Base-by-base conservation (phyloP, 306 rosid genomes). In the Aeschynomene evenia region DNA sequence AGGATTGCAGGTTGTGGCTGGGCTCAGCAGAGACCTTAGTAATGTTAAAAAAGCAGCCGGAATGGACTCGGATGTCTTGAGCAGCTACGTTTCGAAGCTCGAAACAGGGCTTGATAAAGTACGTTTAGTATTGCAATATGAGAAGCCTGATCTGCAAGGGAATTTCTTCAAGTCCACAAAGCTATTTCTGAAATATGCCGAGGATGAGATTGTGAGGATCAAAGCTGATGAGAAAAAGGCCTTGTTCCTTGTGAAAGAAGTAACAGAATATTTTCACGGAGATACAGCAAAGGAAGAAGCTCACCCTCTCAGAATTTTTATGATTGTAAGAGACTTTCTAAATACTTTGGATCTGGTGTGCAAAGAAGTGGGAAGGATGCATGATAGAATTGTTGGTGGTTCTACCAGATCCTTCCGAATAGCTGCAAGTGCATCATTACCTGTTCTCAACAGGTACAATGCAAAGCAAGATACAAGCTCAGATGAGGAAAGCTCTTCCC, bases 1-100 rank as follows among this genome's bases (percentile, higher is more conserved):
- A 76, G 99, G 99, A 51, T 73, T 94, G 74, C 90, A 74, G 58
- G 89, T 94, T 67, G 99, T 94, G 82, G 84, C 96, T 54, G 95
- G 97, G 63, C 79, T 94, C 69, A 74, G 99, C 79, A 84, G 90
- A 80, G 99, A 94, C 84, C 97, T 94, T 42, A 42, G 60, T 57
- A 85, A 85, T 48, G 95, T 94, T 2, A 91, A 86, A 77, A 94
- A 94, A 58, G 96, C 97, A 14, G 99, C 99, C 3, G 96, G 93
- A 69, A 94, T 94, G 99, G 99, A 94, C 80, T 91, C 99, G 0
- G 97, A 91, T 73, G 97, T 94, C 75, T 85, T 94, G 18, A 87
- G 89, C 86, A 79, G 96, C 87, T 94, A 94, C 9, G 80, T 94
- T 24, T 71, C 89, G 28, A 94, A 94, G 89, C 97, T 94, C 37